Evolutionary conservation across 1,284 basidiomycete genomes (phyloP).

Genomic region (Pterula multifida): DNA sequence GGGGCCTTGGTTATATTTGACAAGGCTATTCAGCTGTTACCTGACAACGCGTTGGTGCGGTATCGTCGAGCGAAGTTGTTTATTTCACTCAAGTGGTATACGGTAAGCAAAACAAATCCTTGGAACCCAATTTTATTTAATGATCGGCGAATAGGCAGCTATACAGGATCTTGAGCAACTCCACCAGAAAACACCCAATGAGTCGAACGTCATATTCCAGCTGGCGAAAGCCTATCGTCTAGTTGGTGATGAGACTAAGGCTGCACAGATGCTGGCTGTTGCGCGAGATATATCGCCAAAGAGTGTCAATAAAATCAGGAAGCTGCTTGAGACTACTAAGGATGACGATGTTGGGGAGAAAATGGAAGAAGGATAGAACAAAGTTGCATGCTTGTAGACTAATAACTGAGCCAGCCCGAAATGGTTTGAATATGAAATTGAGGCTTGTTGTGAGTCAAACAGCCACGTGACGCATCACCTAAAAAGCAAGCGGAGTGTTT

Average conservation of each 20-base stretch:
- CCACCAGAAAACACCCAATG: constrained; percentile 74
- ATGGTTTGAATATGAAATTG: not conserved
- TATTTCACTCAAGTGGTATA: constrained; percentile 70
- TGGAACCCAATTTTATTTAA: constrained; percentile 12
- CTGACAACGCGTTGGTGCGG: constrained; percentile 79
- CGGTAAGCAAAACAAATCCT: constrained; percentile 40
- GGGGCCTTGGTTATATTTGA: constrained; percentile 72
- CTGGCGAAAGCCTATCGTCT: constrained; percentile 85
- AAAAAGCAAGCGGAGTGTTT: not conserved
- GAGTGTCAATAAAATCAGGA: constrained; percentile 65
- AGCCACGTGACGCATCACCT: too few relatives aligned
- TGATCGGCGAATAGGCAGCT: constrained; percentile 43
- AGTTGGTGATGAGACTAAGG: constrained; percentile 64
- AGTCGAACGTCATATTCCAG: constrained; percentile 91
- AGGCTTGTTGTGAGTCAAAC: too few relatives aligned
- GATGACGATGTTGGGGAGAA: constrained; percentile 53
- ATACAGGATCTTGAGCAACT: constrained; percentile 71
- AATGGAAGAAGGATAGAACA: constrained; percentile 59
- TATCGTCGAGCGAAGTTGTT: constrained; percentile 86
- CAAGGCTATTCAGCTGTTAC: constrained; percentile 61
- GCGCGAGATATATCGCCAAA: constrained; percentile 81
- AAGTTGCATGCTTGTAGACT: constrained; percentile 2
- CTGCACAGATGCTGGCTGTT: constrained; percentile 72
- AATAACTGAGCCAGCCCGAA: not conserved
- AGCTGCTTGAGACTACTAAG: constrained; percentile 56